Evolutionary conservation across 192 early-diverging fungal genomes (phyloP), one percentile per base, ranked within the genome.

Genomic region (Coemansia sp.): DNA sequence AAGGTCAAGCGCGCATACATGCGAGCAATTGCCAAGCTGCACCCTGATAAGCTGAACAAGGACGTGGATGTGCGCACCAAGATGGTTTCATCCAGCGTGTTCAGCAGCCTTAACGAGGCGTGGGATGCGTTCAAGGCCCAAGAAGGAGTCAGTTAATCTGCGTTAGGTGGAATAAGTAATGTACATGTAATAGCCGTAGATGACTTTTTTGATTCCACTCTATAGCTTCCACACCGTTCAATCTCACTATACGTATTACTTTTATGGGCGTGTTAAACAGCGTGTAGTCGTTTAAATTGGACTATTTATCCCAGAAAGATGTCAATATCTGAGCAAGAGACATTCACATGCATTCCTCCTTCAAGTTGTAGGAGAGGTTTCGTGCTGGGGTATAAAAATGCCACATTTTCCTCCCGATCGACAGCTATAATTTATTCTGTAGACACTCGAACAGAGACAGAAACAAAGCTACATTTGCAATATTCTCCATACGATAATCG

Each of bases 1-100:
- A 91, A 94, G 73, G 94, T 95, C 56, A 99, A 99, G 85, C 84
- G 95, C 35, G 87, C 80, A 62, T 99, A 99, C 72, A 94, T 97
- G 90, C 88, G 89, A 56, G 94, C 95, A 24, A 95, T 99, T 66
- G 87, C 87, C 11, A 93, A 91, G 57, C 86, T 98, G 36, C 97
- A 99, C 83, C 95, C 97, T 12, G 97, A 99, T 64, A 99, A 98
- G 86, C 91, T 94, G 66, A 65, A 49, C 67, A 85, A 90, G 11
- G 89, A 90, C n/a, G 77, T 93, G 14, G 95, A 96, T 72, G 88
- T 97, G 65, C 71, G 81, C 33, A 78, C 77, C 21, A 84, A 76
- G 52, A 86, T 98, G 89, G 83, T 98, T 35, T 96, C 97, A 33
- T 91, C 89, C 57, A 86, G 86, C 46, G 92, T 97, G 16, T 99